Evolutionary conservation across 2,329 filamentous ascomycete genomes (phyloP), one percentile per base, ranked within the genome.

Genomic region (Proliferodiscus dingleyae): DNA sequence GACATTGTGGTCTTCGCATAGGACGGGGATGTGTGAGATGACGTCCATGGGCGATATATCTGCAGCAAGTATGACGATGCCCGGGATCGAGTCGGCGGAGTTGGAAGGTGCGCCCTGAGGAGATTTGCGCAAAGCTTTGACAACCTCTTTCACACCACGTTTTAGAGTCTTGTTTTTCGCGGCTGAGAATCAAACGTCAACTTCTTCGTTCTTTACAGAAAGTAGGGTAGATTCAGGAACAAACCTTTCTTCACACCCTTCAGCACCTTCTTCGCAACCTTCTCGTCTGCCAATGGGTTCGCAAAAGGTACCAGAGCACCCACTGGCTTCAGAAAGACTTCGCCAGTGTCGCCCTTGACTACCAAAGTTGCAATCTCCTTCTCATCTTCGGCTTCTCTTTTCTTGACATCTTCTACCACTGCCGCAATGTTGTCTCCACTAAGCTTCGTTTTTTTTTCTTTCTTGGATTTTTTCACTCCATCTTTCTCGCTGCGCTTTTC

Each of bases 11-110:
- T 97, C 91, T 73, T 98, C 93, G 78, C 93, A 97, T 47, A 97
- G 84, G 47, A 98, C 87, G 61, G 93, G 93, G 56, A 98, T 87
- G 72, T 98, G 93, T 50, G 88, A 93, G 72, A 98, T 96, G 67
- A 98, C 93, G 69, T 98, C 93, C 83, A 93, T 91, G 56, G 93
- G 93, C 43, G 88, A 95, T 73, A 98, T 97, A 70, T 98, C 93
- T 60, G 88, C 93, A 28, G 93, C 93, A 58, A 98, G 88, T 66
- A 98, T 76, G 61, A 96, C 89, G 57, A 98, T 78, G 56, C 82
- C 78, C 36, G 87, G 83, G 43, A 49, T 49, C 15, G 30, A 37
- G 33, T 37, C 15, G 19, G 77, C 67, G 42, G 78, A 73, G 63
- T 79, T 73, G 55, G 80, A 77, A 50, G 81, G 77, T n/a, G 81